Evolutionary conservation across 2,329 filamentous ascomycete genomes (phyloP).

Genomic region (Paraphaeosphaeria sporulosa): DNA sequence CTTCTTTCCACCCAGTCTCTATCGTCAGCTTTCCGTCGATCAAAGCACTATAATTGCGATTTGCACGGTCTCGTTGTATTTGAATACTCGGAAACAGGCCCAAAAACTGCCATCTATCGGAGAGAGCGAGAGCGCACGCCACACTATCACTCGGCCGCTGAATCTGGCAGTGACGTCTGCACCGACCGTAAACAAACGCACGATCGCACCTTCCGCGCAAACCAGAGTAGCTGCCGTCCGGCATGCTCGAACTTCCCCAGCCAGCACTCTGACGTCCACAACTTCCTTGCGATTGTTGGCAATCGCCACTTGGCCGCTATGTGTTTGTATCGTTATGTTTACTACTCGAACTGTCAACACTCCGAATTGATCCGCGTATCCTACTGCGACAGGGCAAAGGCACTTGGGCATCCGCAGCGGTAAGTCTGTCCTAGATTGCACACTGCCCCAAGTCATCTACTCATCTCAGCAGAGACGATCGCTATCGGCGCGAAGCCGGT

Average conservation of each 20-base stretch:
- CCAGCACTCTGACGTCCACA: slow-evolving; percentile 5
- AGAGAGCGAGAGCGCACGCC: neutral
- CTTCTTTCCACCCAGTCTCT: neutral
- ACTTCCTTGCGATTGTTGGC: slow-evolving; percentile 11
- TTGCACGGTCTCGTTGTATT: neutral
- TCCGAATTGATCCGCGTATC: slow-evolving; percentile 36
- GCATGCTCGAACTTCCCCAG: slow-evolving; percentile 7
- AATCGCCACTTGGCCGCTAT: slow-evolving; percentile 27
- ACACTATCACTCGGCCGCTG: neutral
- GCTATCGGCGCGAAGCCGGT: slow-evolving; percentile 21
- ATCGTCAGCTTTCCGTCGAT: neutral
- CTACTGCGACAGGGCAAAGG: slow-evolving; percentile 42
- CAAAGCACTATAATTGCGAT: neutral
- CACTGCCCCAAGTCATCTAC: neutral
- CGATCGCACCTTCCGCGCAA: neutral
- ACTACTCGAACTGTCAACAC: slow-evolving; percentile 43
- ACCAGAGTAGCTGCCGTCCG: slow-evolving; percentile 7
- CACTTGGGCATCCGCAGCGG: slow-evolving; percentile 29
- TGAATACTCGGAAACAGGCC: neutral
- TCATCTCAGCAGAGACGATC: slow-evolving; percentile 25
- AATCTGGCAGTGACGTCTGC: neutral
- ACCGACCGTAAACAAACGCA: slow-evolving; percentile 11
- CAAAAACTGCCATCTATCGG: neutral
- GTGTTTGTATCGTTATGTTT: slow-evolving; percentile 47
- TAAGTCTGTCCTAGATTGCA: slow-evolving; percentile 14